phyloP scores from a whole-genome alignment of 2,329 filamentous ascomycete species.

The Aspergillus clavatus region DNA sequence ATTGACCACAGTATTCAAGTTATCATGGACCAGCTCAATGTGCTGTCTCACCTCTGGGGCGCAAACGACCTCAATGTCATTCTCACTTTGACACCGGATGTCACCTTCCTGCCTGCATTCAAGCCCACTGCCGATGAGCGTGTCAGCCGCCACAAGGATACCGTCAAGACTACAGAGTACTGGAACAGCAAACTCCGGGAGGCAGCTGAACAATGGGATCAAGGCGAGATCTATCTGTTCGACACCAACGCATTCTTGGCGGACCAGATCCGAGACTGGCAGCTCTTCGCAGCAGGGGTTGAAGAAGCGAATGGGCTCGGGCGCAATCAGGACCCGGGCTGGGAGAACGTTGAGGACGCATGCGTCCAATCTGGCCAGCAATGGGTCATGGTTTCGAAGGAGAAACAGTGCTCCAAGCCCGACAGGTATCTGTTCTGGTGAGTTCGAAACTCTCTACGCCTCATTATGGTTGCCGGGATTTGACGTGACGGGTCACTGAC shows the following conservation, averaged over 20 bases:
- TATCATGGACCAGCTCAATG: conserved; percentile 31
- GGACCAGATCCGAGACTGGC: conserved; percentile 37
- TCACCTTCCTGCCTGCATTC: conserved; percentile 39
- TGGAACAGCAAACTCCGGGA: conserved; percentile 33
- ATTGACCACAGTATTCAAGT: conserved; percentile 29
- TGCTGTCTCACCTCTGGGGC: conserved; percentile 26
- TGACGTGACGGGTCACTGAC: conserved; percentile 5
- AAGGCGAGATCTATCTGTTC: conserved; percentile 35
- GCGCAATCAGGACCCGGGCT: conserved; percentile 29
- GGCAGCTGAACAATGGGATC: conserved; percentile 29
- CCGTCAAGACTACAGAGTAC: conserved; percentile 28
- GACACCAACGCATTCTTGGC: conserved; percentile 38
- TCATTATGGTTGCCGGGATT: conserved; percentile 6
- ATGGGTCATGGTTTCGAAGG: conserved; percentile 29
- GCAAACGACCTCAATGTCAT: conserved; percentile 32
- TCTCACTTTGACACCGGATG: conserved; percentile 35
- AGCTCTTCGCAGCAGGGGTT: conserved; percentile 33
- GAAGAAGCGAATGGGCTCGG: conserved; percentile 33
- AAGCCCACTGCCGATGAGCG: conserved; percentile 18
- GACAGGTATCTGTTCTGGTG: conserved; percentile 41
- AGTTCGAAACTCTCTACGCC: conserved; percentile 10
- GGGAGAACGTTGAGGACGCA: conserved; percentile 34
- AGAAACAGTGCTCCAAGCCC: conserved; percentile 30
- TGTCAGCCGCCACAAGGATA: conserved; percentile 28
- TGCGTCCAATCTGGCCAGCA: conserved; percentile 28